phyloP scores from a whole-genome alignment of 2,329 filamentous ascomycete genomes.

The Pseudocercospora musae region DNA sequence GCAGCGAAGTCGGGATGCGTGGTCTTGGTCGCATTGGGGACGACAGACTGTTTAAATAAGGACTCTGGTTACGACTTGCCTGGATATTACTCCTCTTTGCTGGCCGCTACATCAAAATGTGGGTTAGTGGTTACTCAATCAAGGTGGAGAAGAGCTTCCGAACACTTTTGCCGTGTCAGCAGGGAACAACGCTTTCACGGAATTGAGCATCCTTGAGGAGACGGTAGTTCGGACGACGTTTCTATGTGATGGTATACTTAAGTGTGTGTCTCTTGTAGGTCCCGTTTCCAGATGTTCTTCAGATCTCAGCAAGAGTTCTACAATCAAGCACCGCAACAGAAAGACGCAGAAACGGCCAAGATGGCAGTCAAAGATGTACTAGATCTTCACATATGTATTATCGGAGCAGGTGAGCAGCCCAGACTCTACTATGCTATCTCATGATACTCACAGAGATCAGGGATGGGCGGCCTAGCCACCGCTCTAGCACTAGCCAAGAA shows the following conservation, averaged over 20 bases:
- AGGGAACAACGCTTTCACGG: constrained; percentile 7
- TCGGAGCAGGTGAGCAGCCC: constrained; percentile 33
- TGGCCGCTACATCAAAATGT: constrained; percentile 7
- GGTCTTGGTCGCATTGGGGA: background rate
- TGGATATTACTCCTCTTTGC: background rate
- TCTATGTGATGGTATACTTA: background rate
- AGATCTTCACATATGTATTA: constrained; percentile 35
- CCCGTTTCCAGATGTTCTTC: background rate
- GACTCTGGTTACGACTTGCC: constrained; percentile 17
- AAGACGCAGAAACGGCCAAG: background rate
- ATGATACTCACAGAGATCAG: constrained; percentile 38
- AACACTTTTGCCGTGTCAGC: constrained; percentile 13
- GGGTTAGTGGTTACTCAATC: constrained; percentile 10
- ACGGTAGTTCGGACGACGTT: background rate
- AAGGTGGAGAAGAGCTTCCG: constrained; percentile 1
- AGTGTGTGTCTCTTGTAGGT: background rate
- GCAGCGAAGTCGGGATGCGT: background rate
- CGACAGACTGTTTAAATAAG: constrained; percentile 1
- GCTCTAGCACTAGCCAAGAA: constrained; percentile 72
- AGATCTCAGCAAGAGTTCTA: background rate
- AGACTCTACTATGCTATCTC: background rate
- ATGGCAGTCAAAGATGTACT: constrained; percentile 34
- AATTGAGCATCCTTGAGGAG: background rate
- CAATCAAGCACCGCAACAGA: background rate
- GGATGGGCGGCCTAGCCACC: constrained; percentile 73